Evolutionary conservation across 768 basidiomycete genomes (phyloP), one percentile per base, ranked within the genome.

Genomic region (Boletellus sp.): DNA sequence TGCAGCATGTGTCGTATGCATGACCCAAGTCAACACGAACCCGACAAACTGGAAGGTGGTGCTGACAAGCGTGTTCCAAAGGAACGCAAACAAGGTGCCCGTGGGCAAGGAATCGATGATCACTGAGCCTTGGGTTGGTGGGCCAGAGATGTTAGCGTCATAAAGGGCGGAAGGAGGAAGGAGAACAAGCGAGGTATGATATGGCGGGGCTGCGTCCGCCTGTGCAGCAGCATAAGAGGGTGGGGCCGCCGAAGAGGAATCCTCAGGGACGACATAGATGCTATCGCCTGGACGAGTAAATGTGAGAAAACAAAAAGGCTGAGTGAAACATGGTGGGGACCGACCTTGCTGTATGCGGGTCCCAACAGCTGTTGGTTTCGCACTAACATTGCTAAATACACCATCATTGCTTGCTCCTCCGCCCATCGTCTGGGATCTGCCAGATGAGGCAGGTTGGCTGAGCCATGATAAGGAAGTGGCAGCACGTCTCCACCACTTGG

Each of bases 41-140:
- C 87, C 95, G 60, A 97, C 84, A 60, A 97, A 95, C 72, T 97
- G 95, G 87, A 99, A 99, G 20, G 92, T 93, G 48, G 94, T 79
- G 49, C 92, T 94, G 52, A 98, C 85, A 50, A 97, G 85, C 64
- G 90, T 78, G 64, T 91, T 93, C 92, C 90, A 97, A 35, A 89
- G 78, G 74, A 93, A 94, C 12, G 83, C 83, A 67, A 95, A 94
- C 28, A 94, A 60, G 11, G 84, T 80, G 19, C 87, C 88, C 6
- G 85, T 87, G 35, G 87, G 89, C 45, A 98, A 79, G 12, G 84
- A 84, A 58, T 97, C 95, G 62, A 98, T 84, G 59, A 95, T 81
- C 72, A 96, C 84, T 58, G 94, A 86, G 33, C 92, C 86, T 39
- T 66, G 66, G 6, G 57, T 52, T 43, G 54, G 55, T 22, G 59